Base-by-base conservation (phyloP, 129 eudicot genomes). In the Chrysanthemum seticuspe region DNA sequence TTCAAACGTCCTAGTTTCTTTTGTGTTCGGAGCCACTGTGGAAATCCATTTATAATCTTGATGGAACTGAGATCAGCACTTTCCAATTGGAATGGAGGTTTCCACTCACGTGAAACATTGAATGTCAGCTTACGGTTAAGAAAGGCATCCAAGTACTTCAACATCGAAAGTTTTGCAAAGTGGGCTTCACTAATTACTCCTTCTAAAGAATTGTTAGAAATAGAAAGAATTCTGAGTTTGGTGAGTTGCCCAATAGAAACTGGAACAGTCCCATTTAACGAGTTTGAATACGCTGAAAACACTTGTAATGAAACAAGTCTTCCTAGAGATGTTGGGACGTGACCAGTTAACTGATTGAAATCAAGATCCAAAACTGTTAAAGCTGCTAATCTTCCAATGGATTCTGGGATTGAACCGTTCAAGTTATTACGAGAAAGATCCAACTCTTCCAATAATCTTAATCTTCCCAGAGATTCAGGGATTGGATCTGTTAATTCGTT, bases 21-120 rank as follows among this genome's bases (percentile, higher is more conserved):
- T 74, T 80, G 83, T 10, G 51, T 68, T 60, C 13, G 79, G 15
- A 74, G 68, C 83, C 79, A 74, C 1, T 13, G 15, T 11, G 79
- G 83, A 67, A 80, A 79, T 1, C 15, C 45, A 0, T 72, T 51
- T 15, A 66, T 74, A 2, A 79, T 48, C 13, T 63, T 48, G 36
- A 50, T 45, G 6, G 64, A 59, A 14, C 23, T 15, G 18, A 59
- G 36, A 3, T 21, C 0, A 40, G 74, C n/a, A 1, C 0, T 4
- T 67, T 16, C 12, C 50, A 79, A 68, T 50, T 68, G 72, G 1
- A 71, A 72, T 27, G 71, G 67, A 10, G 77, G 62, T 23, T n/a
- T 56, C 62, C 62, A 56, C 23, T 56, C 62, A 15, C 31, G 31
- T 29, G 31, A 29, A 29, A 29, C 31, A 29, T 2, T 29, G 31